Conservation (phyloP, 345 rosid species). For the Clarkia xantiana region DNA sequence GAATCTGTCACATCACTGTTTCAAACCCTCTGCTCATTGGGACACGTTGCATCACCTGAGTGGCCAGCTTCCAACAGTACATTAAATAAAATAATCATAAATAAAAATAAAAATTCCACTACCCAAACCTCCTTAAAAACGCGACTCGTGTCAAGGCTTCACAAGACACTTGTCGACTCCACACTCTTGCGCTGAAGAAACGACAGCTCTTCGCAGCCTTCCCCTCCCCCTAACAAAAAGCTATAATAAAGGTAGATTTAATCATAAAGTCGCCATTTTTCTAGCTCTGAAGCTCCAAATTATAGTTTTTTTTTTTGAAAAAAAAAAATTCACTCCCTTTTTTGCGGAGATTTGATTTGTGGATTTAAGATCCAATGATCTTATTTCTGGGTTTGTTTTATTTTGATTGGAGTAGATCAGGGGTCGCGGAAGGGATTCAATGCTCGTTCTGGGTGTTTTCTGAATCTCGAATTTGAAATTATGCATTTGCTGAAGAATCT, state of each 20-base stretch:
- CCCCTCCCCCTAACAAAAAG: background rate
- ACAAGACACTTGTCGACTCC: constrained; percentile 81
- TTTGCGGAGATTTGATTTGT: no score
- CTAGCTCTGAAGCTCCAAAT: background rate
- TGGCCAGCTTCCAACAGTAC: constrained; percentile 10
- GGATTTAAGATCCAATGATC: no score
- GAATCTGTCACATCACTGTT: constrained; percentile 19
- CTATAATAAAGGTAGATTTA: background rate
- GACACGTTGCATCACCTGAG: constrained; percentile 33
- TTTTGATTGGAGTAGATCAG: no score
- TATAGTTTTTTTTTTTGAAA: no score
- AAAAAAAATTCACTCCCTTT: no score
- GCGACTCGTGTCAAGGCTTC: constrained; percentile 48
- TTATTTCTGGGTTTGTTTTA: no score
- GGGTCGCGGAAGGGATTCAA: no score
- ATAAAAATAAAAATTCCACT: background rate
- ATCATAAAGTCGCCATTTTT: background rate
- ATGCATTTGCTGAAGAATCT: no score
- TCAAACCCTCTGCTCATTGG: constrained; percentile 22
- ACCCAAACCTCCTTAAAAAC: constrained; percentile 30
- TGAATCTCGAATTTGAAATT: no score
- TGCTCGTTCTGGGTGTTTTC: no score
- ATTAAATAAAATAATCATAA: background rate
- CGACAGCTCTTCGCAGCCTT: constrained; percentile 9
- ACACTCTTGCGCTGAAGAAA: constrained; percentile 13